These are phyloP conservation scores for Globisporangium nunn DNA, from an alignment of 352 stramenopile species.

Conservation along the genomic window DNA sequence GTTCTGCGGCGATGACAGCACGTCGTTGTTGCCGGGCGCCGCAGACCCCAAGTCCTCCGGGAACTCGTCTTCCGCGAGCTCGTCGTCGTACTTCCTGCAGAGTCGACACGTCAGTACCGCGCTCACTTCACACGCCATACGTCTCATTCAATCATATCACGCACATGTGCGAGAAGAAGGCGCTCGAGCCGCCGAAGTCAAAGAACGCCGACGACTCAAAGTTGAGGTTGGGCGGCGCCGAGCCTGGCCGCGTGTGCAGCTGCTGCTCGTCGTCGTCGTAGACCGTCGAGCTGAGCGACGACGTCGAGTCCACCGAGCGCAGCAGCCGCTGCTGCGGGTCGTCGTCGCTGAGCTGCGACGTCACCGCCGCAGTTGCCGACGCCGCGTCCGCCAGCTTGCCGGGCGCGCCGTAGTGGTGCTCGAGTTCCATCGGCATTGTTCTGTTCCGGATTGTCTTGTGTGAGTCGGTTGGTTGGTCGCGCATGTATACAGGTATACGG, in stretches of 20 bases:
- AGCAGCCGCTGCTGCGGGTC: slow-evolving; percentile 5
- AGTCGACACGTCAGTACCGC: background rate
- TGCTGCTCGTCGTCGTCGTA: slow-evolving; percentile 20
- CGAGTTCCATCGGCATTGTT: background rate
- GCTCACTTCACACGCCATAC: too few relatives aligned
- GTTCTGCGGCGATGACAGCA: slow-evolving; percentile 29
- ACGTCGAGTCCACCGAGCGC: slow-evolving; percentile 16
- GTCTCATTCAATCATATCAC: background rate
- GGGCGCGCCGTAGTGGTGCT: background rate
- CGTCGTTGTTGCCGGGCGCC: slow-evolving; percentile 24
- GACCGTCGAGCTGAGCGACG: slow-evolving; percentile 19
- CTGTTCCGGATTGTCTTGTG: background rate
- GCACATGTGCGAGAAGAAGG: slow-evolving; percentile 43
- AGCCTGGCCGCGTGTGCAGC: slow-evolving; percentile 10
- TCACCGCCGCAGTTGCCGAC: background rate
- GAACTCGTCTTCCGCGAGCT: slow-evolving; percentile 6
- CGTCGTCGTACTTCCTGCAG: slow-evolving; percentile 32
- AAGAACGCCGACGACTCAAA: slow-evolving; percentile 48
- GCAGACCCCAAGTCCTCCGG: slow-evolving; percentile 3
- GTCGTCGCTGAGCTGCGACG: slow-evolving; percentile 10
- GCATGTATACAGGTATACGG: too few relatives aligned
- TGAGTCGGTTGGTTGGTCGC: background rate
- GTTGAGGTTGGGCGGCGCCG: slow-evolving; percentile 16
- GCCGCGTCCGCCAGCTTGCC: slow-evolving; percentile 1
- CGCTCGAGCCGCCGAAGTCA: slow-evolving; percentile 26